These are phyloP conservation scores for Zygnema cylindricum DNA, from an alignment of 139 green algal species.

Conservation along the genomic window DNA sequence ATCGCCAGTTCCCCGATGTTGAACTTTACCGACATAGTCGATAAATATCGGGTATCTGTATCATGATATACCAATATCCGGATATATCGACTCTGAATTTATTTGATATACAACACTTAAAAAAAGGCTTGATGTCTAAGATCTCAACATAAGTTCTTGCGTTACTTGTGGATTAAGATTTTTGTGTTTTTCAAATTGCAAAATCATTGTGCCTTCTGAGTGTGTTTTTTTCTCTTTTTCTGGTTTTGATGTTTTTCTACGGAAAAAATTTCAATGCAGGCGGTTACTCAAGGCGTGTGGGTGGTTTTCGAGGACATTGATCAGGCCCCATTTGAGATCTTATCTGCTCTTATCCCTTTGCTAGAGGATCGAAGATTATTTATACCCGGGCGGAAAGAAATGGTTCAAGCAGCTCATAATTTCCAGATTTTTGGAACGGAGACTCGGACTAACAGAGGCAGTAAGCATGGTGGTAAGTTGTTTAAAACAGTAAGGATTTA, in stretches of 20 bases:
- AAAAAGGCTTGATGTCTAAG: too few species aligned
- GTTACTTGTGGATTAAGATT: too few species aligned
- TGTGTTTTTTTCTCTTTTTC: not conserved
- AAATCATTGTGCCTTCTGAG: too few species aligned
- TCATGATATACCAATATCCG: too few species aligned
- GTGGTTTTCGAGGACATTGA: constrained; percentile 95
- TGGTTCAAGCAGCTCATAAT: constrained; percentile 71
- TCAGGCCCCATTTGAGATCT: constrained; percentile 86
- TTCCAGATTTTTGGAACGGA: constrained; percentile 87
- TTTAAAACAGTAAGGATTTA: too few species aligned
- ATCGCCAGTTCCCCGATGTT: too few species aligned
- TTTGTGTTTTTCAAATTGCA: too few species aligned
- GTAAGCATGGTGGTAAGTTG: not conserved
- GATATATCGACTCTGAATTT: too few species aligned
- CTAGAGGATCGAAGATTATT: constrained; percentile 79
- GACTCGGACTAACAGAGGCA: not conserved
- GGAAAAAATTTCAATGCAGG: constrained; percentile 58
- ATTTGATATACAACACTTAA: too few species aligned
- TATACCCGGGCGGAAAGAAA: constrained; percentile 74
- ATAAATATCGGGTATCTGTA: too few species aligned
- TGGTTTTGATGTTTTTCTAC: not conserved
- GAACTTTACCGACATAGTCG: too few species aligned
- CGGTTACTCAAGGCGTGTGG: constrained; percentile 86
- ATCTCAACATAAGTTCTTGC: too few species aligned
- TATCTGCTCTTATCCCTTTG: constrained; percentile 86